Evolutionary conservation across 805 yeast genomes (phyloP).

Genomic region (Myxozyma geophila): DNA sequence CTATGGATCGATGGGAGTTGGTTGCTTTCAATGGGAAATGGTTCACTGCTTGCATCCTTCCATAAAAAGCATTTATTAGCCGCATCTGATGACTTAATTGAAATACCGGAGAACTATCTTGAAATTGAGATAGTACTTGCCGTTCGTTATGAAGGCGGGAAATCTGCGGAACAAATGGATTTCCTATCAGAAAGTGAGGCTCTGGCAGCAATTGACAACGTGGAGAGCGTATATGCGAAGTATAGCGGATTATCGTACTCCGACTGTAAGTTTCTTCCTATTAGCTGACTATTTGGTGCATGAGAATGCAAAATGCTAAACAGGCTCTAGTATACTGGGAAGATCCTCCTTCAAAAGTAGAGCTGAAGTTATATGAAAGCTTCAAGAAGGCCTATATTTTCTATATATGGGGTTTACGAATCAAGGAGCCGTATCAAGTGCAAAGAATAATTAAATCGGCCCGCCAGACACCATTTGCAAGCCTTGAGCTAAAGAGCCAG

Average conservation of each 20-base stretch:
- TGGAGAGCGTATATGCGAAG: slow-evolving; percentile 23
- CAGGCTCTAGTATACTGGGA: slow-evolving; percentile 21
- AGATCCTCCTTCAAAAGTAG: slow-evolving; percentile 16
- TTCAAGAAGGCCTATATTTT: slow-evolving; percentile 25
- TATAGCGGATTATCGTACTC: slow-evolving; percentile 30
- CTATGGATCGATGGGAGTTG: slow-evolving; percentile 34
- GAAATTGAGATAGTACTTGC: slow-evolving; percentile 25
- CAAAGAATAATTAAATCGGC: not conserved
- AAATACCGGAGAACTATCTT: slow-evolving; percentile 22
- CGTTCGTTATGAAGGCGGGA: slow-evolving; percentile 12
- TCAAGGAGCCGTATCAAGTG: slow-evolving; percentile 6
- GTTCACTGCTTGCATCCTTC: slow-evolving; percentile 14
- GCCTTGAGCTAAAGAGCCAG: slow-evolving; percentile 26
- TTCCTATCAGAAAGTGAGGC: slow-evolving; percentile 21
- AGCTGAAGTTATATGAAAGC: slow-evolving; percentile 11
- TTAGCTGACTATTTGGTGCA: not conserved
- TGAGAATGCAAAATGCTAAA: not conserved
- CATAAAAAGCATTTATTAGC: slow-evolving; percentile 19
- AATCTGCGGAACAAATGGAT: slow-evolving; percentile 9
- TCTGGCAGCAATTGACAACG: slow-evolving; percentile 11
- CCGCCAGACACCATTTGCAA: slow-evolving; percentile 9
- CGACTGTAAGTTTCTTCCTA: slow-evolving; percentile 14
- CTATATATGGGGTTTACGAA: slow-evolving; percentile 21
- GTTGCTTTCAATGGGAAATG: slow-evolving; percentile 11
- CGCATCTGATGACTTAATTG: not conserved